Base-by-base conservation (phyloP, 768 basidiomycete genomes). In the Termitomyces sp. region DNA sequence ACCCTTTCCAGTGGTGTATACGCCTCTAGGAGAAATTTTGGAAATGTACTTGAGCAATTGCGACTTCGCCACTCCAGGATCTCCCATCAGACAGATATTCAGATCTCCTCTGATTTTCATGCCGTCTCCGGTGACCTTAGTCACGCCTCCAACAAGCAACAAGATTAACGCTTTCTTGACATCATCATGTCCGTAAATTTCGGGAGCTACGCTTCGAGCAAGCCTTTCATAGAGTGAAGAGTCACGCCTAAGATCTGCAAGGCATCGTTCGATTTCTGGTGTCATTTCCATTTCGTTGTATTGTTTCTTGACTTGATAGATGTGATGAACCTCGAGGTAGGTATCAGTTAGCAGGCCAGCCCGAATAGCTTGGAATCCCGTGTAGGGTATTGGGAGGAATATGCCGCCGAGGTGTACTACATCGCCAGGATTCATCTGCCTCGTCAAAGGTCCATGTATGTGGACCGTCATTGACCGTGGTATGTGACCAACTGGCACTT, bases 71-170 rank as follows among this genome's bases (percentile, higher is more conserved):
- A 98, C 96, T 86, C 97, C 97, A 56, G 97, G 97, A 74, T 99
- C 97, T 67, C 97, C 97, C 97, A 99, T 99, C 47, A 99, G 76
- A 75, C 97, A 99, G 17, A 99, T 79, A 68, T 99, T 99, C 76
- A 99, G 81, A 73, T 98, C 97, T 34, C 97, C 97, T 70, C 97
- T 86, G 71, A 99, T 98, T 76, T 93, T 98, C 94, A 99, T 94
- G 14, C 97, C 97, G 70, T 99, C 97, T 6, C 92, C 92, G 73
- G 95, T 94, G 42, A 85, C 81, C 77, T 99, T 99, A 49, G 94
- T 97, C 1, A 96, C 95, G 43, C 97, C 97, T 11, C 97, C 97
- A 34, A 99, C 94, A 14, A 99, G 83, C 2, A 99, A 79, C 5
- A 99, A 76, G 11, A 99, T 76, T 36, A 99, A 78, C 0, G 96